Percentiles rank a stretch among this genome's conserved stretches.
These are phyloP conservation scores for Trametes pubescens DNA, from an alignment of 1,284 basidiomycete species.

Conservation along the genomic window DNA sequence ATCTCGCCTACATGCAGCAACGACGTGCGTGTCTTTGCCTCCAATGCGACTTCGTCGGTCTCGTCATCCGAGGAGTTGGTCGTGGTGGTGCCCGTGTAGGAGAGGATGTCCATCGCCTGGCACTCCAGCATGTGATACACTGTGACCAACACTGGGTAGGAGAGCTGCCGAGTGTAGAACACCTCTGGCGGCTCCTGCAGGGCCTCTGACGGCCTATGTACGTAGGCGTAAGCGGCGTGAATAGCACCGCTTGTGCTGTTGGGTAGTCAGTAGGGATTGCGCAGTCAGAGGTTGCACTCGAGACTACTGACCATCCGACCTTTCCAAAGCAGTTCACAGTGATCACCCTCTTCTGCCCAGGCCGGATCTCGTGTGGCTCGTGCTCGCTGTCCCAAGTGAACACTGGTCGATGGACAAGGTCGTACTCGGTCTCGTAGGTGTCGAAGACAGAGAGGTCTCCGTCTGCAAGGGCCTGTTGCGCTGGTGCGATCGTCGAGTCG, in stretches of 20 bases:
- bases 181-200: slow-evolving; percentile 50
- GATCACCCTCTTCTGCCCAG: slow-evolving; percentile 76
- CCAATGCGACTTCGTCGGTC: slow-evolving; percentile 29
- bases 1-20: slow-evolving; percentile 57
- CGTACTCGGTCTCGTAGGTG: slow-evolving; percentile 91
- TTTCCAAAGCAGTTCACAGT: slow-evolving; percentile 86
- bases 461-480: slow-evolving; percentile 80
- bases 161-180: slow-evolving; percentile 86
- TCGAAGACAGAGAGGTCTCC: slow-evolving; percentile 85
- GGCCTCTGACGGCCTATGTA: slow-evolving; percentile 54
- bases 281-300: not conserved
- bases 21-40: slow-evolving; percentile 39
- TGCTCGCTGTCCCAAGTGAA: slow-evolving; percentile 78
- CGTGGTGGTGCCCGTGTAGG: slow-evolving; percentile 56
- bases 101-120: slow-evolving; percentile 79
- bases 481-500: slow-evolving; percentile 85
- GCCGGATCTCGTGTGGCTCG: slow-evolving; percentile 63
- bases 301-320: slow-evolving; percentile 79
- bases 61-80: slow-evolving; percentile 28
- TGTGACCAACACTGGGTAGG: slow-evolving; percentile 87
- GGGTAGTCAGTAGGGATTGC: not conserved
- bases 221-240: slow-evolving; percentile 84
- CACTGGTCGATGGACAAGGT: slow-evolving; percentile 79
- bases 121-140: slow-evolving; percentile 95
- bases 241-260: slow-evolving; percentile 79